A percentile compares a stretch with the other conserved stretches of the same genome.
Conservation (phyloP, 192 early-diverging fungal genomes). For the Oehlia diaphana region DNA sequence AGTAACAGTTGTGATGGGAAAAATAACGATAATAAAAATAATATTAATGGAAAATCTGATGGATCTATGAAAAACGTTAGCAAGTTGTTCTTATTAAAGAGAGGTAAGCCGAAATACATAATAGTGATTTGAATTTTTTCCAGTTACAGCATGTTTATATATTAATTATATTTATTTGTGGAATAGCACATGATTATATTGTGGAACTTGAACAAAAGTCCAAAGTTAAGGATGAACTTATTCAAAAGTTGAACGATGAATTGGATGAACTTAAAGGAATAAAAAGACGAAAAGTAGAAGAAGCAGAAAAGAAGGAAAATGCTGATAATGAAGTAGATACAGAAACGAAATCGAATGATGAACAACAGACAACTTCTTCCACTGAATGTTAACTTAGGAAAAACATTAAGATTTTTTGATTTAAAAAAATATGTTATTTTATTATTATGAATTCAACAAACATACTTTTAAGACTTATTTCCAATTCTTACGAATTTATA, state of each 20-base stretch:
- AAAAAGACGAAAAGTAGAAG: slow-evolving; percentile 6
- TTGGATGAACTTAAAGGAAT: not conserved
- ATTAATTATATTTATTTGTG: not conserved
- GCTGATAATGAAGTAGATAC: not conserved
- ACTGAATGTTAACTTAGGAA: not conserved
- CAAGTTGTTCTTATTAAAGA: slow-evolving; percentile 26
- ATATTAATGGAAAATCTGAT: slow-evolving; percentile 7
- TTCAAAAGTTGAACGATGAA: slow-evolving; percentile 14
- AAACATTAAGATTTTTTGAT: not conserved
- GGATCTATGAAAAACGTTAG: slow-evolving; percentile 20
- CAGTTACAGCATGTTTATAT: not conserved
- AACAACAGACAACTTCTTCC: not conserved
- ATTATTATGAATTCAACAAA: not conserved
- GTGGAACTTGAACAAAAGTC: slow-evolving; percentile 23
- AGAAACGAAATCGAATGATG: not conserved
- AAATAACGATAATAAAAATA: not conserved
- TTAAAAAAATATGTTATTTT: not conserved
- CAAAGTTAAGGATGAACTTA: slow-evolving; percentile 18
- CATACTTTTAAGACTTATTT: not conserved
- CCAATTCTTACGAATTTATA: not conserved
- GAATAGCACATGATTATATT: slow-evolving; percentile 28
- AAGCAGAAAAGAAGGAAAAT: not conserved
- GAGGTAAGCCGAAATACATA: slow-evolving; percentile 6
- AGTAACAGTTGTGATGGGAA: slow-evolving; percentile 6
- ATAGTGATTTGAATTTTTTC: not conserved